Base-by-base conservation (phyloP, 2,329 filamentous ascomycete species). In the Cryphonectria japonica region DNA sequence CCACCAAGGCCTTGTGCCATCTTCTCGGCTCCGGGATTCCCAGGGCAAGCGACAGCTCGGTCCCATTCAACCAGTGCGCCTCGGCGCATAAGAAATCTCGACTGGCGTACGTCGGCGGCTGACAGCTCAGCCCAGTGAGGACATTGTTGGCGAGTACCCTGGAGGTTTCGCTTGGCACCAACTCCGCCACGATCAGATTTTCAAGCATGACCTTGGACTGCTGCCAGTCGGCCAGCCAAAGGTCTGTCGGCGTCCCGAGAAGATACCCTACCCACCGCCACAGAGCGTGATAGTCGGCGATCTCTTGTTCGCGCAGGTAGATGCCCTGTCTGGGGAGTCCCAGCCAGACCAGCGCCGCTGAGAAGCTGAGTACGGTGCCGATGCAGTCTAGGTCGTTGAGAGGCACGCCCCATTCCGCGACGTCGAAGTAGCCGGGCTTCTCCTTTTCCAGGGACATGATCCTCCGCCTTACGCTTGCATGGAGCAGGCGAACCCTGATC, bases 331-430 rank as follows among this genome's bases (percentile, higher is more conserved):
- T 85, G 0, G 92, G 92, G 5, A 95, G 84, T 34, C 87, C 87
- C 37, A 93, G 78, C 85, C 88, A 94, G 72, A 94, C 85, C 2
- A 94, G 79, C 0, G 87, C 87, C 0, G 89, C 85, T 0, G 89
- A 92, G 79, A 95, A 95, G 1, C 88, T 89, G 50, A 84, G 85
- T 72, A 95, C 90, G 1, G 93, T 95, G 14, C 85, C 91, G 46
- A 94, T 88, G 70, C 86, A 88, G 79, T 95, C 92, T 1, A 95
- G 85, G 75, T 95, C 91, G 75, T 92, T 95, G 77, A 95, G 89
- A 5, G 92, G 92, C 3, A 91, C 82, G 3, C 92, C 91, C 77
- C 83, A 86, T 52, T 84, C 80, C 26, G 85, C 79, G 0, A 88
- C 78, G 73, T 89, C 83, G 79, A 90, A 93, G 79, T 93, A 93